Conservation (phyloP, 2,329 filamentous ascomycete genomes). For the Domatiomyces globalis region DNA sequence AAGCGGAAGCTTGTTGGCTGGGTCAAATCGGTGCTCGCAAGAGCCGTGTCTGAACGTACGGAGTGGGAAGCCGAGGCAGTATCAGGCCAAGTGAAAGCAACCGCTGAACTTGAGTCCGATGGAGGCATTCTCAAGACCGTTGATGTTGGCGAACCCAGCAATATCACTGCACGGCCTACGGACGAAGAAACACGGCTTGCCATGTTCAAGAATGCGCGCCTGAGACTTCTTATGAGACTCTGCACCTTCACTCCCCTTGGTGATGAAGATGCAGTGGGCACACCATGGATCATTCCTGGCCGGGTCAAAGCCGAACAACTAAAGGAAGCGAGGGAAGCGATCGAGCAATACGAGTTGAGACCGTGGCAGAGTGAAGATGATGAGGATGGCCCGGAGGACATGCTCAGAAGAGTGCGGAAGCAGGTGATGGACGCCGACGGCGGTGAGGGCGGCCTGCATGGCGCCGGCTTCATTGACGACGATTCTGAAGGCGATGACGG, state of each 20-base stretch:
- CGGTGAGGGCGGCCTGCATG: constrained; percentile 23
- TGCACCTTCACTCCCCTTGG: constrained; percentile 54
- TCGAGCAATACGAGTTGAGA: constrained; percentile 64
- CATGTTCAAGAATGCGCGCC: constrained; percentile 77
- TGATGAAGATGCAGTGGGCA: constrained; percentile 57
- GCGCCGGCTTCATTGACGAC: constrained; percentile 53
- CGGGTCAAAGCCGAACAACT: constrained; percentile 50
- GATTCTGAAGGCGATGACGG: constrained; percentile 47
- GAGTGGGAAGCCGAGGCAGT: constrained; percentile 62
- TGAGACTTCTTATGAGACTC: constrained; percentile 70
- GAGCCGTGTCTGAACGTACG: constrained; percentile 57
- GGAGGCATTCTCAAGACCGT: constrained; percentile 18
- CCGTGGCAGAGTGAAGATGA: constrained; percentile 67
- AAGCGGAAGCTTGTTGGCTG: constrained; percentile 64
- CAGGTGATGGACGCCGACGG: constrained; percentile 20
- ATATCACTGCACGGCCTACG: constrained; percentile 30
- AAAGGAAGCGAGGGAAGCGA: constrained; percentile 52
- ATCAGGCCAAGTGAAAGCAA: constrained; percentile 25
- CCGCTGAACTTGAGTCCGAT: constrained; percentile 14
- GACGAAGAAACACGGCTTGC: constrained; percentile 33
- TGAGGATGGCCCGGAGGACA: constrained; percentile 52
- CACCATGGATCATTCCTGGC: constrained; percentile 63
- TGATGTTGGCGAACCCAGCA: constrained; percentile 12
- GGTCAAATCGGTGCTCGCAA: constrained; percentile 58
- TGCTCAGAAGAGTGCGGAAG: constrained; percentile 55